Conservation (phyloP, 2,329 filamentous ascomycete genomes). For the Aspergillus sp. region DNA sequence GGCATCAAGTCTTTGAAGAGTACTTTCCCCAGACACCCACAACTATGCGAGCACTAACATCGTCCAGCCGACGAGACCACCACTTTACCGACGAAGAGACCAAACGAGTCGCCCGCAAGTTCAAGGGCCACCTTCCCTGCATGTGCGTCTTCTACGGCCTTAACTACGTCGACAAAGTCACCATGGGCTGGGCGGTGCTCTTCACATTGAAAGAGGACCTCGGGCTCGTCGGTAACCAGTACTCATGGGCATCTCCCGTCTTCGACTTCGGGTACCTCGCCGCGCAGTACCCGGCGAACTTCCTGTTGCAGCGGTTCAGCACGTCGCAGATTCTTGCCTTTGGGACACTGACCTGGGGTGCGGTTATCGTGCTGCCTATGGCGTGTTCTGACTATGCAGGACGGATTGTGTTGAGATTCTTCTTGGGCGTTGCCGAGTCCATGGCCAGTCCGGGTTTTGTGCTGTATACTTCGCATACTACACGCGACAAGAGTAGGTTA, state of each 20-base stretch:
- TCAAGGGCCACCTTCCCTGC: background rate
- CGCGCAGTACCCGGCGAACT: constrained; percentile 3
- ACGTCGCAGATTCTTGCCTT: background rate
- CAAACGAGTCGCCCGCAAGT: background rate
- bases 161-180: constrained; percentile 1
- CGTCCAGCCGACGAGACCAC: background rate
- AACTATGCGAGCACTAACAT: background rate
- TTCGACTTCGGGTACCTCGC: constrained; percentile 2
- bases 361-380: background rate
- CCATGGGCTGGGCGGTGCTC: background rate
- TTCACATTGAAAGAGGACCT: background rate
- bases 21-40: background rate
- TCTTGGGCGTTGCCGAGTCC: background rate
- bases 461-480: background rate
- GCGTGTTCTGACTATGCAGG: background rate
- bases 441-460: background rate
- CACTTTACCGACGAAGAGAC: background rate
- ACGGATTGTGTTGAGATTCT: background rate
- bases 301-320: background rate
- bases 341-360: background rate
- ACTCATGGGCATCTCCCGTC: background rate
- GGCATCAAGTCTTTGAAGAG: background rate
- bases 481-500: background rate
- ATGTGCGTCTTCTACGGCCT: background rate
- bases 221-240: background rate